phyloP scores from a whole-genome alignment of 495 filamentous ascomycete species.

The Penicillium silybi region DNA sequence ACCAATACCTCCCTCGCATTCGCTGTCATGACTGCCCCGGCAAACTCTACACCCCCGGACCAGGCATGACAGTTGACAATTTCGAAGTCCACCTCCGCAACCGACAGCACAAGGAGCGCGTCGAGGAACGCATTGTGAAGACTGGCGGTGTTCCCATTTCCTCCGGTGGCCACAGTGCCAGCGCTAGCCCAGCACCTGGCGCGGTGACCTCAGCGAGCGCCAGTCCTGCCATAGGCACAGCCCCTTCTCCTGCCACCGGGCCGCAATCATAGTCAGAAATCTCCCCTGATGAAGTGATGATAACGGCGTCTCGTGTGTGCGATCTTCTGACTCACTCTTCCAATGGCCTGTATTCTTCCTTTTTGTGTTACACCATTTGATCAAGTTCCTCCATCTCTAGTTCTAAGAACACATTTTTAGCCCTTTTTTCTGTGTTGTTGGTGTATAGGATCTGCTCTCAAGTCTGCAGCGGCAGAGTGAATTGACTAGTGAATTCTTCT shows the following conservation, averaged over 20 bases:
- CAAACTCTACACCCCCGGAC: conserved; percentile 86
- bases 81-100: conserved; percentile 90
- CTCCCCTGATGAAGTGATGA: conserved; percentile 23
- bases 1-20: conserved; percentile 78
- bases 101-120: conserved; percentile 68
- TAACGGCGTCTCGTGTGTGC: conserved; percentile 15
- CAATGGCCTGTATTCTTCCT: conserved; percentile 13
- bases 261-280: conserved; percentile 16
- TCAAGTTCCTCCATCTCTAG: conserved; percentile 6
- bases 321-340: conserved; percentile 1
- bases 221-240: conserved; percentile 16
- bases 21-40: conserved; percentile 88
- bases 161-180: conserved; percentile 9
- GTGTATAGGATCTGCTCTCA: conserved; percentile 17
- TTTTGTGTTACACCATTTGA: conserved; percentile 5
- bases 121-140: conserved; percentile 51
- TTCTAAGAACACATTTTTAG: neutral
- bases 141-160: conserved; percentile 5
- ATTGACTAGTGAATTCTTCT: conserved; percentile 7
- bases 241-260: conserved; percentile 11
- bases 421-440: conserved; percentile 4
- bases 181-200: conserved; percentile 22
- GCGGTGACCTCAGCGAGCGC: conserved; percentile 10
- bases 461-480: conserved; percentile 16
- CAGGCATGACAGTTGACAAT: conserved; percentile 77